Conservation (phyloP, 352 stramenopile genomes). For the Phytopythium cucurbitacearum region DNA sequence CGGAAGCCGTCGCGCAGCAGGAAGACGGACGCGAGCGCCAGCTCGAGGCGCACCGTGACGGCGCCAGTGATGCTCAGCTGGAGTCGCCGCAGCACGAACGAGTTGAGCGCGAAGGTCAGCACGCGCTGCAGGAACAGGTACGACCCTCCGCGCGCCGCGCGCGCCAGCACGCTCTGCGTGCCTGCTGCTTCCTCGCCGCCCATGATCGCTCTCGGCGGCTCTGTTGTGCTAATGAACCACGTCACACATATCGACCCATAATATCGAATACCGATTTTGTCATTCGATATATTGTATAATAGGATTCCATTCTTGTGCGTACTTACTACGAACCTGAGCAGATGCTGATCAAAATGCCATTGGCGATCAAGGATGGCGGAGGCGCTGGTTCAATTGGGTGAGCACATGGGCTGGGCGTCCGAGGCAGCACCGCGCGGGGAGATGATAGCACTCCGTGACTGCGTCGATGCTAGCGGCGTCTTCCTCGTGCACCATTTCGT, state of each 20-base stretch:
- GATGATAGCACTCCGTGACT: slow-evolving; percentile 56
- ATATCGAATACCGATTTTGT: too few relatives aligned
- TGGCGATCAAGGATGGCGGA: slow-evolving; percentile 36
- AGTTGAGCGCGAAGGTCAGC: slow-evolving; percentile 84
- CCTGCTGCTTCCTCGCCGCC: too few relatives aligned
- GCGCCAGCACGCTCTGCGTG: slow-evolving; percentile 24
- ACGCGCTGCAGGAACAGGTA: slow-evolving; percentile 82
- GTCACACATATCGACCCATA: too few relatives aligned
- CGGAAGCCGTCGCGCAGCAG: slow-evolving; percentile 88
- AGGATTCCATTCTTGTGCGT: too few relatives aligned
- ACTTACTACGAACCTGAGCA: too few relatives aligned
- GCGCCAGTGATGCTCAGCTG: slow-evolving; percentile 75
- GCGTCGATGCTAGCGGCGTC: slow-evolving; percentile 39
- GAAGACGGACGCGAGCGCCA: slow-evolving; percentile 87
- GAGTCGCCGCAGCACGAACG: slow-evolving; percentile 67
- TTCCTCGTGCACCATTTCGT: slow-evolving; percentile 77
- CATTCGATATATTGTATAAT: too few relatives aligned
- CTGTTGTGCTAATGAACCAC: too few relatives aligned
- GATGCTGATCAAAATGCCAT: too few relatives aligned
- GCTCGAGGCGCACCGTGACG: slow-evolving; percentile 84
- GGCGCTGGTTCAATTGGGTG: slow-evolving; percentile 41
- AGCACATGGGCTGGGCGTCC: slow-evolving; percentile 50
- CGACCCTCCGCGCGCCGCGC: slow-evolving; percentile 56
- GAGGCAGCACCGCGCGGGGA: slow-evolving; percentile 41
- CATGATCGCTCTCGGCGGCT: too few relatives aligned